Conservation (phyloP, 2,329 filamentous ascomycete genomes). For the Chaetomium sp. region DNA sequence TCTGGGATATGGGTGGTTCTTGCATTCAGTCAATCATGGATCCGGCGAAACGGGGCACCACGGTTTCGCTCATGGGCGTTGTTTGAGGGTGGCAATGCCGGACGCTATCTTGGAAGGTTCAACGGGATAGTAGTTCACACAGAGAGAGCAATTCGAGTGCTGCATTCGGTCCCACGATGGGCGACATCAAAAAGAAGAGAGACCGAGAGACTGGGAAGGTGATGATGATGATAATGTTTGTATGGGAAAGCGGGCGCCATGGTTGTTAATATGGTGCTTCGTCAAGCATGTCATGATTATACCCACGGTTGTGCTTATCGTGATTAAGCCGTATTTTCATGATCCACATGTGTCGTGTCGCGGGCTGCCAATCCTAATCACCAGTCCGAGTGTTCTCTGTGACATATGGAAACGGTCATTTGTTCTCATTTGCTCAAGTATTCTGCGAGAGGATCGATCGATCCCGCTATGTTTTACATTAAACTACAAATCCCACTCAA, state of each 20-base stretch:
- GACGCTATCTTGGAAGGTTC: conserved; percentile 20
- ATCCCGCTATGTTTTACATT: too few relatives aligned
- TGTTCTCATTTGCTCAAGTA: too few relatives aligned
- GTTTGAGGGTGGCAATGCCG: conserved; percentile 19
- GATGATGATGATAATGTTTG: background rate
- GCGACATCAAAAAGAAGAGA: background rate
- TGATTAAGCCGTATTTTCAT: background rate
- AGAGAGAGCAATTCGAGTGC: conserved; percentile 22
- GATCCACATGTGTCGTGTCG: too few relatives aligned
- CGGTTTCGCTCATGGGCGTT: conserved; percentile 41
- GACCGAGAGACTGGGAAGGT: background rate
- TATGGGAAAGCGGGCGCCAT: background rate
- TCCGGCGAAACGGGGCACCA: conserved; percentile 47
- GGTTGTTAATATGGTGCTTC: background rate
- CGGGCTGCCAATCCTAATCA: too few relatives aligned
- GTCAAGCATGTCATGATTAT: background rate
- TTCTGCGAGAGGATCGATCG: too few relatives aligned
- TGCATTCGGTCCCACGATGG: conserved; percentile 17
- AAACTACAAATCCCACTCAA: background rate
- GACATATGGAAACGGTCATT: too few relatives aligned
- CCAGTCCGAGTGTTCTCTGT: too few relatives aligned
- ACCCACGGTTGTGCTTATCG: background rate
- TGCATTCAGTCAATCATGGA: conserved; percentile 48
- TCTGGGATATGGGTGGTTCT: conserved; percentile 44
- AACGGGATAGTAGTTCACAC: conserved; percentile 20